A percentile compares a stretch with the other conserved stretches of the same genome.
phyloP scores from a whole-genome alignment of 257 asterid genomes.

The Ajuga chamaepitys region DNA sequence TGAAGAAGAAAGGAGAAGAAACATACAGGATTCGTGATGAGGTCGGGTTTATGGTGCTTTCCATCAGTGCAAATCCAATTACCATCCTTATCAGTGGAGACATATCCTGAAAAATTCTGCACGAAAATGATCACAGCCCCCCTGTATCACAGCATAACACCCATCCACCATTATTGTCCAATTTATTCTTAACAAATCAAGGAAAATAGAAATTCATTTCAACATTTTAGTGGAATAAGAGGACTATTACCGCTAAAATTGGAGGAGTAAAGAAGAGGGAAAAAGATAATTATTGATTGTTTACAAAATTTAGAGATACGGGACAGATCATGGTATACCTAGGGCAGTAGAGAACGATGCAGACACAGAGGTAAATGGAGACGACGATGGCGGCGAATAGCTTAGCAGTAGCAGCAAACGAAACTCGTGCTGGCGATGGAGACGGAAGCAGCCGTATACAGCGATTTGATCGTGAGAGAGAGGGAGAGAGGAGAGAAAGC shows the following conservation, averaged over 20 bases:
- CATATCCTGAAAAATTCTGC: constrained; percentile 51
- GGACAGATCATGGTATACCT: too few species aligned
- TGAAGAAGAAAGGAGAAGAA: constrained; percentile 6
- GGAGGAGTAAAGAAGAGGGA: not conserved
- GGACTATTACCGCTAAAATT: not conserved
- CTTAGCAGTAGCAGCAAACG: too few species aligned
- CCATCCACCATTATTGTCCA: constrained; percentile 3
- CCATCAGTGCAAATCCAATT: constrained; percentile 61
- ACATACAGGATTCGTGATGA: constrained; percentile 62
- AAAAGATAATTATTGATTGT: constrained; percentile 33
- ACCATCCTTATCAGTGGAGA: constrained; percentile 64
- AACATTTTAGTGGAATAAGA: not conserved
- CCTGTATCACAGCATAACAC: constrained; percentile 26
- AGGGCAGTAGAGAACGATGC: too few species aligned
- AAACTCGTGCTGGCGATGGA: too few species aligned
- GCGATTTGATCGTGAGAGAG: too few species aligned
- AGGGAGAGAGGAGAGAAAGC: too few species aligned
- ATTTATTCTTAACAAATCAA: not conserved
- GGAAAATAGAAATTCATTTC: not conserved
- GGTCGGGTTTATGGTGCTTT: constrained; percentile 35
- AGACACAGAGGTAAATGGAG: too few species aligned
- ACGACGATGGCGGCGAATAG: too few species aligned
- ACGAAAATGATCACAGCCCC: constrained; percentile 68
- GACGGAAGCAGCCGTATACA: too few species aligned
- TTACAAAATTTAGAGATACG: too few species aligned